Percentiles rank a stretch among this genome's conserved stretches.
phyloP scores from a whole-genome alignment of 495 filamentous ascomycete genomes.

The Apiosordaria backusii region DNA sequence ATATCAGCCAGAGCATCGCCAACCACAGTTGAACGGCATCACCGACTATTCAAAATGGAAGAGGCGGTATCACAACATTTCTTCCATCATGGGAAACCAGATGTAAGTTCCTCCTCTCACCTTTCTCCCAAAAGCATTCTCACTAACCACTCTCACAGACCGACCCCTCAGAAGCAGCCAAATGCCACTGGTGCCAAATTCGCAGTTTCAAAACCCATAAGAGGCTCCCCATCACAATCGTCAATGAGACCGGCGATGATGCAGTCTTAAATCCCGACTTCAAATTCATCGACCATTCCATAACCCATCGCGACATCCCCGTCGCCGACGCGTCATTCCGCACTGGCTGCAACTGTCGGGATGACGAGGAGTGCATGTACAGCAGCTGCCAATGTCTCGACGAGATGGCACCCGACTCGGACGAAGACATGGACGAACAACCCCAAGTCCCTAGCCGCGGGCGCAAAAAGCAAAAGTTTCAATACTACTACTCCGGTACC shows the following conservation, averaged over 20 bases:
- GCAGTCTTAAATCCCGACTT: constrained; percentile 48
- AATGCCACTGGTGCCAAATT: constrained; percentile 53
- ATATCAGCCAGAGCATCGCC: constrained; percentile 4
- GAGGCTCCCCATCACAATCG: constrained; percentile 43
- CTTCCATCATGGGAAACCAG: constrained; percentile 36
- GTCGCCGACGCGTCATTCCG: constrained; percentile 47
- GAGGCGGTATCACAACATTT: constrained; percentile 38
- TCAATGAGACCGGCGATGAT: constrained; percentile 39
- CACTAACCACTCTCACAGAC: constrained; percentile 9
- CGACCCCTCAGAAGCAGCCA: constrained; percentile 29
- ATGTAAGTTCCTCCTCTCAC: constrained; percentile 24
- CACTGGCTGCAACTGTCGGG: constrained; percentile 51
- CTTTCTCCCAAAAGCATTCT: background rate
- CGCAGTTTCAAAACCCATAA: constrained; percentile 41
- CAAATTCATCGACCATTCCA: constrained; percentile 48
- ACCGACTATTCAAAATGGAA: constrained; percentile 34
- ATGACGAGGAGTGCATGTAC: constrained; percentile 47
- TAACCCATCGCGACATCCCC: constrained; percentile 43
- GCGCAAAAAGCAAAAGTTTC: constrained; percentile 33
- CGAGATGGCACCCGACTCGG: constrained; percentile 42
- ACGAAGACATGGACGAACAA: constrained; percentile 22
- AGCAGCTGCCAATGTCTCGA: constrained; percentile 50
- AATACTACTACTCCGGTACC: constrained; percentile 42
- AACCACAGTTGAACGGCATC: background rate
- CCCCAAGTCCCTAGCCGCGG: constrained; percentile 13